A percentile compares a stretch with the other conserved stretches of the same genome.
phyloP scores from a whole-genome alignment of 495 filamentous ascomycete species.

The Mycothermus thermophilus region DNA sequence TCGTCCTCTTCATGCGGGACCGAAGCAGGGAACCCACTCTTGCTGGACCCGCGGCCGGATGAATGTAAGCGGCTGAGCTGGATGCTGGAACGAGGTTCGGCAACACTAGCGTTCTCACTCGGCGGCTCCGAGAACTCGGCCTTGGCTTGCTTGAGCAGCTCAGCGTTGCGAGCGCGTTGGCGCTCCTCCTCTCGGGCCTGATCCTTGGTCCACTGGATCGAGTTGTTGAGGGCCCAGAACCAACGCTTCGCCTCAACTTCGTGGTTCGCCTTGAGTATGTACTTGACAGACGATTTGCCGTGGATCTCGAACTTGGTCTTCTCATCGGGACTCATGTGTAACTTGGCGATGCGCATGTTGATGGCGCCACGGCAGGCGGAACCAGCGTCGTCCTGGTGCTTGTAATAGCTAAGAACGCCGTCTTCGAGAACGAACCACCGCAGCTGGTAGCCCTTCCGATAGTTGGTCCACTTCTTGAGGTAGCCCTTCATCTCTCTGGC shows the following conservation, averaged over 20 bases:
- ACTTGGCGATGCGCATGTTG: constrained; percentile 90
- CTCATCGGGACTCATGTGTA: constrained; percentile 91
- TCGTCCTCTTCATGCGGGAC: constrained; percentile 32
- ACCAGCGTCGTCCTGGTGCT: constrained; percentile 91
- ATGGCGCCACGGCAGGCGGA: constrained; percentile 93
- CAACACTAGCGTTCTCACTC: constrained; percentile 38
- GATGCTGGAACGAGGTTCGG: constrained; percentile 32
- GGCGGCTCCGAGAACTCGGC: constrained; percentile 30
- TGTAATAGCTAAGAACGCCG: constrained; percentile 96
- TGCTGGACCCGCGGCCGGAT: constrained; percentile 12
- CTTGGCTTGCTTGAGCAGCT: constrained; percentile 58
- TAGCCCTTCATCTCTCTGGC: constrained; percentile 95
- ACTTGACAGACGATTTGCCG: constrained; percentile 97
- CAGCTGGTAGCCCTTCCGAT: constrained; percentile 88
- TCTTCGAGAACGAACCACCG: constrained; percentile 97
- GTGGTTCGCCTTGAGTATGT: constrained; percentile 92
- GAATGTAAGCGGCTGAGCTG: constrained; percentile 32
- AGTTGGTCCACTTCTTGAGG: constrained; percentile 98
- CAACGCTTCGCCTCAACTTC: constrained; percentile 84
- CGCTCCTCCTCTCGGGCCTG: constrained; percentile 82
- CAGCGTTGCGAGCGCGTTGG: constrained; percentile 55
- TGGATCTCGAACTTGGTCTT: constrained; percentile 95
- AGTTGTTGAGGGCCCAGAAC: constrained; percentile 98
- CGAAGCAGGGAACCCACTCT: constrained; percentile 15
- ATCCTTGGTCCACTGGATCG: constrained; percentile 95